Conservation (phyloP, 1,284 basidiomycete genomes). For the Moniliophthora roreri region DNA sequence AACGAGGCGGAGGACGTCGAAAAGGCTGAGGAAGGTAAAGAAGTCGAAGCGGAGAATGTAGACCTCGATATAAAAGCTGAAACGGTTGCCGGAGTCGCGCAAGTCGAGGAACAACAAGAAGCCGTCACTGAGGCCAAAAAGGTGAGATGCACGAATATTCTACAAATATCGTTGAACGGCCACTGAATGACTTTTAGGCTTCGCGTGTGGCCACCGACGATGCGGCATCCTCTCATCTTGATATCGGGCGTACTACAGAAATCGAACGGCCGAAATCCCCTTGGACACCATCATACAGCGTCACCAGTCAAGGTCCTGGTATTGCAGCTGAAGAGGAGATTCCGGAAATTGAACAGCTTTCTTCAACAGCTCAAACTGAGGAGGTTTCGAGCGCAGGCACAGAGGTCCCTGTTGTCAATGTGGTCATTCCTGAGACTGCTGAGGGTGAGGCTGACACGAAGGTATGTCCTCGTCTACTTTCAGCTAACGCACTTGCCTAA, state of each 20-base stretch:
- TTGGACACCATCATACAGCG: slow-evolving; percentile 44
- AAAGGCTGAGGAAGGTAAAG: no score
- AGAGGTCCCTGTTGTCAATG: background rate
- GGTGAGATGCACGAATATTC: background rate
- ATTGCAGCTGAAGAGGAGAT: slow-evolving; percentile 20
- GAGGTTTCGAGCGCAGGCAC: background rate
- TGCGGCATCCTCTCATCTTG: slow-evolving; percentile 1
- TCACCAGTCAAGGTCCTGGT: slow-evolving; percentile 35
- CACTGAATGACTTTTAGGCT: no score
- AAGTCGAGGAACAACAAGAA: no score
- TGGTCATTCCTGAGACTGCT: background rate
- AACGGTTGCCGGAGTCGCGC: no score
- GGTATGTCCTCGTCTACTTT: background rate
- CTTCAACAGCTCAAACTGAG: background rate
- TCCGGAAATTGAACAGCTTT: slow-evolving; percentile 26
- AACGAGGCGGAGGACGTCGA: slow-evolving; percentile 7
- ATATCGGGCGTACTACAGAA: slow-evolving; percentile 8
- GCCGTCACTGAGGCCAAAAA: no score
- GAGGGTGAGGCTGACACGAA: background rate
- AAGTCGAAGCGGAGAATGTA: no score
- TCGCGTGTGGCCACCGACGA: background rate
- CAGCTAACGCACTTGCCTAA: background rate
- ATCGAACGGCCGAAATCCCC: slow-evolving; percentile 35
- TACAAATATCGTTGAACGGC: no score
- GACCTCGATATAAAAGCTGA: no score